phyloP scores from a whole-genome alignment of 2,329 filamentous ascomycete genomes.

The Claviceps citrina region DNA sequence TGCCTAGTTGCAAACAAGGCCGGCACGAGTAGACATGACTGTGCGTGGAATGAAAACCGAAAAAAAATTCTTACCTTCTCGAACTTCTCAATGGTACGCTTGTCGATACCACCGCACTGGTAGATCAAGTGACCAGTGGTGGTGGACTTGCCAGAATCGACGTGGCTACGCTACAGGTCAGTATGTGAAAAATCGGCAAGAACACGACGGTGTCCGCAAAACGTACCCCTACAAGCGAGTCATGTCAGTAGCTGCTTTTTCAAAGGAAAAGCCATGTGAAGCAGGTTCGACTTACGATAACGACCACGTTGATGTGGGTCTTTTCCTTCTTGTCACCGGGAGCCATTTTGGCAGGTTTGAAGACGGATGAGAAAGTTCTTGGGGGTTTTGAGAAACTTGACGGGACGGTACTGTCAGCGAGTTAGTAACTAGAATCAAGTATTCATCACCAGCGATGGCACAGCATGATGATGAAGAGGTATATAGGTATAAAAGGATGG shows the following conservation, averaged over 20 bases:
- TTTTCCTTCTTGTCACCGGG: constrained; percentile 59
- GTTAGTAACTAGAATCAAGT: constrained; percentile 1
- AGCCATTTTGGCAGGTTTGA: constrained; percentile 25
- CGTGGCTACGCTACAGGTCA: constrained; percentile 46
- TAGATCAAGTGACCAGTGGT: constrained; percentile 96
- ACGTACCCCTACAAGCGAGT: constrained; percentile 14
- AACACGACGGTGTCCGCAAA: neutral
- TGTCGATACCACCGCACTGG: constrained; percentile 99
- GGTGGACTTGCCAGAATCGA: constrained; percentile 98
- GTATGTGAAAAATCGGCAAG: constrained; percentile 17
- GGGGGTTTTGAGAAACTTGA: constrained; percentile 5
- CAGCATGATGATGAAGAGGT: neutral
- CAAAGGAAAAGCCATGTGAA: too few relatives aligned
- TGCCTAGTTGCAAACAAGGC: neutral
- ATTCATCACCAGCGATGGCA: constrained; percentile 1
- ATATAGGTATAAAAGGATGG: too few relatives aligned
- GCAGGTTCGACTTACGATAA: constrained; percentile 47
- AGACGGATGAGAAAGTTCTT: constrained; percentile 2
- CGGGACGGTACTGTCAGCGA: constrained; percentile 1
- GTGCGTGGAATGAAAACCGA: constrained; percentile 6
- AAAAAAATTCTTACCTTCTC: constrained; percentile 66
- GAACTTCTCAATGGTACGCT: constrained; percentile 99
- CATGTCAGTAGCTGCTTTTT: constrained; percentile 9
- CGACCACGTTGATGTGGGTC: constrained; percentile 93
- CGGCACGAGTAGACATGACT: neutral